Evolutionary conservation across 129 eudicot genomes (phyloP), one percentile per base, ranked within the genome.

Genomic region (Chrysanthemum makinoi): DNA sequence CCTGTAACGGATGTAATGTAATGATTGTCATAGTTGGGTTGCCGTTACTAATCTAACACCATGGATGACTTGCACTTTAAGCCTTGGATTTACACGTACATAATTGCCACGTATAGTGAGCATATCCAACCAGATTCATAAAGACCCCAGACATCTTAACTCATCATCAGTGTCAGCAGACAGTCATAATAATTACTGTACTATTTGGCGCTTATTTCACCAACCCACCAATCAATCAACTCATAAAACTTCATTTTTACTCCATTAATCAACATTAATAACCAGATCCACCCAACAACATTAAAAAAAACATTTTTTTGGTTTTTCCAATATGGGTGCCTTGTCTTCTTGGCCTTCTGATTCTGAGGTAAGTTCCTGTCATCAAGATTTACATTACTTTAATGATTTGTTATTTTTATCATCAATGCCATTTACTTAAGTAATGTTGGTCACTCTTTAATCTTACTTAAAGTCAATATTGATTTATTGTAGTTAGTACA

Each of bases 321-420:
- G 10, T 39, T 39, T 8, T 39, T 39, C 46, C 46, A 39, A 39
- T 39, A 39, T 74, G 78, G 71, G 47, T 74, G 71, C 33, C 15
- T 19, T 35, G 16, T 63, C 78, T 63, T 74, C 46, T 39, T 39
- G 78, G 78, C 78, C 71, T 5, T 74, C 78, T 33, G 78, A 64
- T 52, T 74, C 78, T 6, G 71, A 74, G 65, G 78, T 74, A 5
- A 61, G 8, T 6, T 62, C 56, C 46, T 71, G 1, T 62, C 19
- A 62, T 72, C 48, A 58, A 47, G 3, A n/a, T 73, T n/a, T n/a
- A n/a, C n/a, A n/a, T n/a, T n/a, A n/a, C n/a, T n/a, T n/a, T n/a
- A n/a, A n/a, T n/a, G n/a, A n/a, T n/a, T 30, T 73, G 54, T 28
- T 28, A 28, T 5, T 28, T 28, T 28, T 33, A 33, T 5, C 5